A percentile compares a stretch with the other conserved stretches of the same genome.
phyloP scores from a whole-genome alignment of 148 eudicot genomes.

The Arbutus unedo region DNA sequence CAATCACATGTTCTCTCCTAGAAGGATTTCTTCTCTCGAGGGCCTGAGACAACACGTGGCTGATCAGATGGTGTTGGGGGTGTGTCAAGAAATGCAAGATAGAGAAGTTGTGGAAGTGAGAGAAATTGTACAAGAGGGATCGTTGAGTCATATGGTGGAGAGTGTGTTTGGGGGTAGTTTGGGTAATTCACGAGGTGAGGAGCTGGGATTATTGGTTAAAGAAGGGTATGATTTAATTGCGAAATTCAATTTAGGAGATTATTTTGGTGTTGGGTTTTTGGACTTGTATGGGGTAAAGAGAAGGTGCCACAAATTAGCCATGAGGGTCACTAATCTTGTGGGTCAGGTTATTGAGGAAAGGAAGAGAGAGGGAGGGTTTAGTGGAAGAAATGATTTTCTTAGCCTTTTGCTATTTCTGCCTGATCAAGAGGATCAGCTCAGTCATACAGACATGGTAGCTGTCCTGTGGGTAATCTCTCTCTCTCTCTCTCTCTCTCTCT shows the following conservation, averaged over 20 bases:
- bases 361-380: constrained; percentile 26
- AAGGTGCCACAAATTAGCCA: constrained; percentile 54
- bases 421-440: constrained; percentile 46
- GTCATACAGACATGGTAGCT: constrained; percentile 56
- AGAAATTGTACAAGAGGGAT: constrained; percentile 44
- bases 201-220: constrained; percentile 53
- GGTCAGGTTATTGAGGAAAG: constrained; percentile 44
- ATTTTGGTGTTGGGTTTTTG: constrained; percentile 49
- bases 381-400: constrained; percentile 48
- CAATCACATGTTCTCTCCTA: constrained; percentile 59
- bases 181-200: constrained; percentile 35
- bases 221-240: constrained; percentile 77
- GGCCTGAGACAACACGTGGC: constrained; percentile 43
- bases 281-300: constrained; percentile 64
- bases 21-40: constrained; percentile 49
- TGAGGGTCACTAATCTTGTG: constrained; percentile 41
- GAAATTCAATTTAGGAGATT: constrained; percentile 57
- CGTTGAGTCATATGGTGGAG: constrained; percentile 58
- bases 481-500: constrained; percentile 1
- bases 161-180: constrained; percentile 65
- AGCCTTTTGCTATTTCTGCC: constrained; percentile 64
- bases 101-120: constrained; percentile 50
- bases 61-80: constrained; percentile 37
- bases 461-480: constrained; percentile 60
- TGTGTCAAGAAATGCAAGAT: constrained; percentile 38